phyloP scores from a whole-genome alignment of 257 asterid genomes.

The Salvia rosmarinus region DNA sequence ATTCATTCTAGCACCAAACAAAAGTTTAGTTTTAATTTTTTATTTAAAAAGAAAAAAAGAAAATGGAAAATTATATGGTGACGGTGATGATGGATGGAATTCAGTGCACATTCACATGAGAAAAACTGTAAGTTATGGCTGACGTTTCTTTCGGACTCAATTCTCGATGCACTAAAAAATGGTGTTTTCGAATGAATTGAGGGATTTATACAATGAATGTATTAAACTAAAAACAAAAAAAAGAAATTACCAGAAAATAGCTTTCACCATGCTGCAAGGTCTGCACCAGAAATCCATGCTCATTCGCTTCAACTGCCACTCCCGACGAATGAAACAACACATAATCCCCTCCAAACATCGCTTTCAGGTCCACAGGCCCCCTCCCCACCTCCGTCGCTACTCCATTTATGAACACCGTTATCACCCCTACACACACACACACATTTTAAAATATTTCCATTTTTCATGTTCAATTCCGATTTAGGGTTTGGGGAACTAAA shows the following conservation, averaged over 20 bases:
- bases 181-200: not conserved
- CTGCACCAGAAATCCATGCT: constrained; percentile 63
- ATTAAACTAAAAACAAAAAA: not conserved
- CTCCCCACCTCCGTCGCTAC: constrained; percentile 65
- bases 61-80: not conserved
- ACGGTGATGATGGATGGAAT: constrained; percentile 29
- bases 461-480: not conserved
- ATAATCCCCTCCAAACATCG: constrained; percentile 60
- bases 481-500: constrained; percentile 1
- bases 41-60: no score
- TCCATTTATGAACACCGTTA: constrained; percentile 75
- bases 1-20: no score
- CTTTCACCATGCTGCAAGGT: constrained; percentile 75
- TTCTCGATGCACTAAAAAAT: constrained; percentile 3
- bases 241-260: constrained; percentile 69
- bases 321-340: constrained; percentile 69
- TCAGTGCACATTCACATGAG: constrained; percentile 41
- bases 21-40: no score
- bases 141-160: constrained; percentile 25
- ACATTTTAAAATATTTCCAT: no score
- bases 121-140: not conserved
- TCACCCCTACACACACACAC: constrained; percentile 37
- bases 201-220: not conserved
- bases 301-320: constrained; percentile 52
- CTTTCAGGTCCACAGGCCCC: constrained; percentile 60